Conservation (phyloP, 352 stramenopile species). For the Globisporangium carolinianum region DNA sequence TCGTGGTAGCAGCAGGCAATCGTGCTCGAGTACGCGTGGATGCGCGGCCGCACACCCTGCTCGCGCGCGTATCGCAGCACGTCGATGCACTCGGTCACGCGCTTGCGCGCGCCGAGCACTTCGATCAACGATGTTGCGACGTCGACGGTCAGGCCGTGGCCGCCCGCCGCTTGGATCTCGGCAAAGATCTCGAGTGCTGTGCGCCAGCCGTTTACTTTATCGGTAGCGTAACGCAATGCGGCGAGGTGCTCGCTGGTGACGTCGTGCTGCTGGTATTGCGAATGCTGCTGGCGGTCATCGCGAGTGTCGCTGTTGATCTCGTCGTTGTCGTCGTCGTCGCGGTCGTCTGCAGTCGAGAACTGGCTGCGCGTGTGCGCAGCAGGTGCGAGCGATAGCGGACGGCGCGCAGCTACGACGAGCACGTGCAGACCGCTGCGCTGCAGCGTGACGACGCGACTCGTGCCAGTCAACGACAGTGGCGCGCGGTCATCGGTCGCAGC, state of each 20-base stretch:
- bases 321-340: conserved; percentile 3
- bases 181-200: conserved; percentile 47
- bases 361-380: conserved; percentile 4
- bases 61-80: conserved; percentile 60
- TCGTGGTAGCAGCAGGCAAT: conserved; percentile 79
- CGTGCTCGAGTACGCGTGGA: conserved; percentile 74
- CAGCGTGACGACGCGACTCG: not conserved
- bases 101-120: conserved; percentile 35
- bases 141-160: conserved; percentile 28
- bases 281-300: not conserved
- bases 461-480: not conserved
- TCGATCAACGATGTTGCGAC: conserved; percentile 63
- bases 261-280: not conserved
- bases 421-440: conserved; percentile 9
- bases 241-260: conserved; percentile 11
- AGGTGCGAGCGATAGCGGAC: not conserved
- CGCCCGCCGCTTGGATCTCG: conserved; percentile 28
- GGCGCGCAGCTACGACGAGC: not conserved
- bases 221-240: conserved; percentile 9
- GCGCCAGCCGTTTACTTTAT: conserved; percentile 17
- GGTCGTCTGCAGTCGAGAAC: conserved; percentile 10
- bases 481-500: not conserved
- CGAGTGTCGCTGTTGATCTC: too few relatives aligned
- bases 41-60: conserved; percentile 64
- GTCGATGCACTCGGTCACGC: conserved; percentile 48